Conservation (phyloP, 768 basidiomycete species). For the Myochromella boudieri region DNA sequence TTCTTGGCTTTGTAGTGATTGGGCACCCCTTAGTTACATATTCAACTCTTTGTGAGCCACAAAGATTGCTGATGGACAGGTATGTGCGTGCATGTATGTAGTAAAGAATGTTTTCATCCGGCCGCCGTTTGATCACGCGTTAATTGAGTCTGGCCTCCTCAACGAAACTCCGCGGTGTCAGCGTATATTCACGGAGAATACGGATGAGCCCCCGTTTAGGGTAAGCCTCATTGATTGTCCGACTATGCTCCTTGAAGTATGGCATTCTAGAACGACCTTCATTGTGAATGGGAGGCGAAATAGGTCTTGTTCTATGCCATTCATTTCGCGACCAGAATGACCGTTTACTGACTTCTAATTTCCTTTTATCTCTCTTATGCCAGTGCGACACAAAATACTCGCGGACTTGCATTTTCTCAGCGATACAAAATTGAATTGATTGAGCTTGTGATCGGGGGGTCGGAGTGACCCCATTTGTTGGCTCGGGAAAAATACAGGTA, state of each 20-base stretch:
- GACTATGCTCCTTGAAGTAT: conserved; percentile 65
- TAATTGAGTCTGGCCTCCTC: neutral
- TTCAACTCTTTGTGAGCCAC: conserved; percentile 76
- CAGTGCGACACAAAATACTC: no score
- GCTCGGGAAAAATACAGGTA: no score
- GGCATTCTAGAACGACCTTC: conserved; percentile 59
- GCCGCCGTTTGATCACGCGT: neutral
- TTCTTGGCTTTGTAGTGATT: conserved; percentile 46
- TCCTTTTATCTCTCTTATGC: no score
- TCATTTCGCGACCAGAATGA: no score
- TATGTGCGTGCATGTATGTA: no score
- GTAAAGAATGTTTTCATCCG: conserved; percentile 9
- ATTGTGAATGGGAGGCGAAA: conserved; percentile 16
- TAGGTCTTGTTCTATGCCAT: no score
- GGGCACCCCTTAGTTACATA: conserved; percentile 69
- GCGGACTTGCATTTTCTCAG: no score
- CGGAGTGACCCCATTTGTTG: no score
- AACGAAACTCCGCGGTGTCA: conserved; percentile 23
- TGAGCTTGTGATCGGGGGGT: no score
- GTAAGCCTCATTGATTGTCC: conserved; percentile 62
- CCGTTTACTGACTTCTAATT: no score
- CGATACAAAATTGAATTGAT: no score
- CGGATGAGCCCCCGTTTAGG: conserved; percentile 43
- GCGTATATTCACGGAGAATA: conserved; percentile 63
- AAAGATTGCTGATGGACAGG: conserved; percentile 62